Conservation (phyloP, 1,139 yeast species). For the Maudiozyma humilis region DNA sequence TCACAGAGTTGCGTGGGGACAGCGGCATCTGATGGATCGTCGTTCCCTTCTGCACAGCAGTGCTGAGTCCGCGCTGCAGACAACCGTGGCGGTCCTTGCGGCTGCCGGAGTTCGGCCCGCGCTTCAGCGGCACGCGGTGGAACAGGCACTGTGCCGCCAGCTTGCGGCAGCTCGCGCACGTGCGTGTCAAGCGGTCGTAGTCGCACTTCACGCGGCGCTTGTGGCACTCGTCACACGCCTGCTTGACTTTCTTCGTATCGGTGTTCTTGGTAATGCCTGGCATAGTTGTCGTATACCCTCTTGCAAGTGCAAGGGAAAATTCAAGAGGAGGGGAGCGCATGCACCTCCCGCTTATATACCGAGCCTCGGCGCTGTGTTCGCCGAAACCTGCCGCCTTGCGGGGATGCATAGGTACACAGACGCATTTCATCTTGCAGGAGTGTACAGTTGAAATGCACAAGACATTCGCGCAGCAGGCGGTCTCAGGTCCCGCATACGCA, state of each 20-base stretch:
- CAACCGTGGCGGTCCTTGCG: background rate
- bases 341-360: too few relatives aligned
- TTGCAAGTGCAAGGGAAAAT: too few relatives aligned
- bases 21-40: background rate
- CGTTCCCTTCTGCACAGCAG: too few relatives aligned
- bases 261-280: constrained; percentile 1
- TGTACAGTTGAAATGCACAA: too few relatives aligned
- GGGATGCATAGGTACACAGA: too few relatives aligned
- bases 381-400: background rate
- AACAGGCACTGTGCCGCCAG: constrained; percentile 51
- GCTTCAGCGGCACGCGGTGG: constrained; percentile 55
- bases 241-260: constrained; percentile 11
- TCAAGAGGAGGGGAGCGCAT: too few relatives aligned
- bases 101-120: constrained; percentile 63
- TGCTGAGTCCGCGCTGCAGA: background rate
- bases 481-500: too few relatives aligned
- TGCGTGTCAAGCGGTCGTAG: constrained; percentile 38
- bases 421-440: too few relatives aligned
- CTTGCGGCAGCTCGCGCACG: constrained; percentile 51
- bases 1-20: background rate
- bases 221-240: constrained; percentile 38
- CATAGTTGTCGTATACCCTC: background rate
- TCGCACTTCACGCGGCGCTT: constrained; percentile 57
- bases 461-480: too few relatives aligned
- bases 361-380: background rate